phyloP scores from a whole-genome alignment of 495 filamentous ascomycete genomes.

The Xylaria intraflava region DNA sequence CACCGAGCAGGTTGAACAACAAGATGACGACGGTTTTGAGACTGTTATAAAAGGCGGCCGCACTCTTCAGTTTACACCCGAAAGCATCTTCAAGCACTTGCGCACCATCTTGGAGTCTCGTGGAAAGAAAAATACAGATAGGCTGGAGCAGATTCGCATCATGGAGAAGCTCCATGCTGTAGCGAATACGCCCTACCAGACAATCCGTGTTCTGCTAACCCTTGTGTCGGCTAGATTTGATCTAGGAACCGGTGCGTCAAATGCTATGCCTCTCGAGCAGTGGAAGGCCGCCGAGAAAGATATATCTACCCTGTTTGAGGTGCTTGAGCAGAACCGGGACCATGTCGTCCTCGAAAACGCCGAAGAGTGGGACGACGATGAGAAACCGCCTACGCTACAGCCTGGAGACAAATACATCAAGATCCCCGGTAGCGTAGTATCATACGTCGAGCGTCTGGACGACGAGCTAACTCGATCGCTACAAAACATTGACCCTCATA shows the following conservation, averaged over 20 bases:
- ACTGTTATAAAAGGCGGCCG: conserved; percentile 83
- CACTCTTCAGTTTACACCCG: conserved; percentile 81
- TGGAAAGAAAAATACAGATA: conserved; percentile 98
- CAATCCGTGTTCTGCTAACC: conserved; percentile 84
- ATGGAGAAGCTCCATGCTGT: conserved; percentile 96
- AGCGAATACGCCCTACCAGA: conserved; percentile 83
- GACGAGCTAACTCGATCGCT: conserved; percentile 95
- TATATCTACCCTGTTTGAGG: conserved; percentile 64
- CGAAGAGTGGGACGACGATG: conserved; percentile 99
- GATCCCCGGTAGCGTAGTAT: conserved; percentile 89
- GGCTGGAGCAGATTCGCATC: conserved; percentile 84
- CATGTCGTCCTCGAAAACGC: conserved; percentile 82
- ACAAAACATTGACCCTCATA: conserved; percentile 96
- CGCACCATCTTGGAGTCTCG: conserved; percentile 87
- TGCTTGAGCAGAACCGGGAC: conserved; percentile 69
- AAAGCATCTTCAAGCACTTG: conserved; percentile 97
- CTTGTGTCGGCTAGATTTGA: conserved; percentile 94
- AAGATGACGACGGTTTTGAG: conserved; percentile 76
- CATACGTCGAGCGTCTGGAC: conserved; percentile 90
- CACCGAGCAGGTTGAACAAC: conserved; percentile 38
- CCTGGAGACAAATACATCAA: conserved; percentile 68
- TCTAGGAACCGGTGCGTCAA: conserved; percentile 70
- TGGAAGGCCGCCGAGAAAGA: conserved; percentile 94
- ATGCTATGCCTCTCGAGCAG: conserved; percentile 90
- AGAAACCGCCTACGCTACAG: conserved; percentile 71